Evolutionary conservation across 495 filamentous ascomycete species (phyloP).

Genomic region (Staphylotrichum longicolle): DNA sequence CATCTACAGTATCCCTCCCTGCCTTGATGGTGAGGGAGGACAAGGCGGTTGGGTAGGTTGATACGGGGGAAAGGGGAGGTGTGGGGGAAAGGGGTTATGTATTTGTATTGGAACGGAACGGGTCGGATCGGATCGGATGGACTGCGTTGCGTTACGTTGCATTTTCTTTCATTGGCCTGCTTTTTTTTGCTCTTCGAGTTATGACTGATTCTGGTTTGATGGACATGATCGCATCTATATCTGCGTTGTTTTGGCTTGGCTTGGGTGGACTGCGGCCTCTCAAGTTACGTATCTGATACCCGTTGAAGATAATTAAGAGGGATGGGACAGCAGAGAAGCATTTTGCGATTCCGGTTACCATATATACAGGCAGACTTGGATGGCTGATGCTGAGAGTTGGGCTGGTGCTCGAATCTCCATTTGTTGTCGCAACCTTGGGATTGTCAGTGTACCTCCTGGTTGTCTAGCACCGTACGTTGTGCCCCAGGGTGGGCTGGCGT

Average conservation of each 20-base stretch:
- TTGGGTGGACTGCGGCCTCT: not conserved
- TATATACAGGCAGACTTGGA: no score
- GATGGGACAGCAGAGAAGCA: not conserved
- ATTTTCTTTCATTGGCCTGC: not conserved
- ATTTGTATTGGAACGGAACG: not conserved
- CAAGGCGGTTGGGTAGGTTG: not conserved
- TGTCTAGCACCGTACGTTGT: no score
- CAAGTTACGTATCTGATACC: slow-evolving; percentile 18
- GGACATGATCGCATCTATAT: slow-evolving; percentile 1
- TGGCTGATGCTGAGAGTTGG: no score
- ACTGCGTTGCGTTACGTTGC: not conserved
- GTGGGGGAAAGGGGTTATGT: not conserved
- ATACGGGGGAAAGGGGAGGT: not conserved
- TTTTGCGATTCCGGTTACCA: no score
- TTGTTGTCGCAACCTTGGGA: no score
- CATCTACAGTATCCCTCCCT: no score
- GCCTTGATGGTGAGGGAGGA: not conserved
- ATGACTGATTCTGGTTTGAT: not conserved
- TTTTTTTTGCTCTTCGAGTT: not conserved
- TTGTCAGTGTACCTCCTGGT: no score
- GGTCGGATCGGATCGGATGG: not conserved
- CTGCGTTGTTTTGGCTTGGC: not conserved
- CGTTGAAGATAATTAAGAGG: slow-evolving; percentile 12
- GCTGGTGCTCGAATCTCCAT: no score
- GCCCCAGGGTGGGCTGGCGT: no score